Evolutionary conservation across 495 filamentous ascomycete species (phyloP).

Genomic region (Aspergillus affinis): DNA sequence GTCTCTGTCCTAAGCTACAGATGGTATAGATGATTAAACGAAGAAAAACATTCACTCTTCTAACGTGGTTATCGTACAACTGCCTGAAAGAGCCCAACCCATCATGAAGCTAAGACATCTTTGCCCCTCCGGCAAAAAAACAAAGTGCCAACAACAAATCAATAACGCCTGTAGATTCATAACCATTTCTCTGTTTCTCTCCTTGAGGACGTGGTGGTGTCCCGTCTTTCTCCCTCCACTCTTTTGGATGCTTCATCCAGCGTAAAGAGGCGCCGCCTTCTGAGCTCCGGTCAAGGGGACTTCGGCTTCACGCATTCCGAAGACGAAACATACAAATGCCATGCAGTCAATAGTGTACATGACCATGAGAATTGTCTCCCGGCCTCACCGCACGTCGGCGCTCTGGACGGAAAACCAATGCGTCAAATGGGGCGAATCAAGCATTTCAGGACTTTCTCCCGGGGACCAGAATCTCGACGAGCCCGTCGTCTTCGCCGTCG

Average conservation of each 20-base stretch:
- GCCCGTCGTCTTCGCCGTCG: slow-evolving; percentile 48
- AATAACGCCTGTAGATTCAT: neutral
- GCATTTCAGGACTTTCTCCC: slow-evolving; percentile 36
- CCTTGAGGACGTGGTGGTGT: neutral
- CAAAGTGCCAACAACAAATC: neutral
- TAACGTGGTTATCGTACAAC: slow-evolving; percentile 4
- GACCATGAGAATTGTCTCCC: slow-evolving; percentile 1
- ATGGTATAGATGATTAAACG: too few species aligned
- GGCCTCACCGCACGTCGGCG: neutral
- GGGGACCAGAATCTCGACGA: slow-evolving; percentile 50
- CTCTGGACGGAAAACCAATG: neutral
- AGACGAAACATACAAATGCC: neutral
- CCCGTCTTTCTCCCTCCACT: neutral
- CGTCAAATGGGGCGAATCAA: neutral
- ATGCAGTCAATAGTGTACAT: slow-evolving; percentile 14
- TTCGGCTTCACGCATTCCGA: neutral
- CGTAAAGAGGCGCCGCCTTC: neutral
- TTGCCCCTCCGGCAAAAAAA: neutral
- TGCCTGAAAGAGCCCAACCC: neutral
- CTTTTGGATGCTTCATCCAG: neutral
- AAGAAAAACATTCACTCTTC: neutral
- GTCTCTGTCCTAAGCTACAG: too few species aligned
- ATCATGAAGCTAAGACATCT: neutral
- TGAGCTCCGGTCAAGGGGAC: neutral
- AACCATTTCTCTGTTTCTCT: neutral